phyloP scores from a whole-genome alignment of 2,329 filamentous ascomycete species.

The Diplodia mutila region DNA sequence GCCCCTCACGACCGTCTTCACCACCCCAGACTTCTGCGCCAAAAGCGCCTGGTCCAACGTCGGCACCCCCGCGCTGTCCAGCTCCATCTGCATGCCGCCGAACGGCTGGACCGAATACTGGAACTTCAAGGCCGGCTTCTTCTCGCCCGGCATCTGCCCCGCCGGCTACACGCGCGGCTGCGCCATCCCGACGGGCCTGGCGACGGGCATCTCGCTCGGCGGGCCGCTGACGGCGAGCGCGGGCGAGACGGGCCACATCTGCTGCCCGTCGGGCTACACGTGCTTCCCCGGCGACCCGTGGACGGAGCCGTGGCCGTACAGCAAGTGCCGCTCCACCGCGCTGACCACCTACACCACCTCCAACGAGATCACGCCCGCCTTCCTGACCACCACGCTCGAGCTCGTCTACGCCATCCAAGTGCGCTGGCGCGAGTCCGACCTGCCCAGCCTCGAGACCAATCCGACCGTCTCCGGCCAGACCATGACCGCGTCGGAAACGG shows the following conservation, averaged over 20 bases:
- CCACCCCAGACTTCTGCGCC: neutral
- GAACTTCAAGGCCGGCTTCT: neutral
- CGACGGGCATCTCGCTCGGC: neutral
- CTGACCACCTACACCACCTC: neutral
- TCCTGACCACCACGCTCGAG: neutral
- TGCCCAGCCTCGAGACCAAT: slow-evolving; percentile 1
- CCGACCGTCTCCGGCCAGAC: slow-evolving; percentile 10
- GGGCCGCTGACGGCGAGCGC: neutral
- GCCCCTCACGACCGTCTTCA: neutral
- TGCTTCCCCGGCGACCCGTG: neutral
- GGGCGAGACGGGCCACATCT: slow-evolving; percentile 7
- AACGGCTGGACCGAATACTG: neutral
- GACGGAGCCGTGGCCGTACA: neutral
- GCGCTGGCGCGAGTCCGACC: slow-evolving; percentile 6
- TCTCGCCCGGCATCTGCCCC: slow-evolving; percentile 8
- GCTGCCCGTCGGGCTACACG: slow-evolving; percentile 7
- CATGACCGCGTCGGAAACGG: neutral
- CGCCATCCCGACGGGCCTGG: neutral
- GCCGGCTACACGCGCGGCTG: neutral
- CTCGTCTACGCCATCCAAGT: slow-evolving; percentile 10
- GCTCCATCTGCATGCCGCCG: slow-evolving; percentile 22
- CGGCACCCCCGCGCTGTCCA: neutral
- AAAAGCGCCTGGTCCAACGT: neutral
- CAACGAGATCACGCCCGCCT: neutral
- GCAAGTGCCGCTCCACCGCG: neutral